Evolutionary conservation across 208 protist genomes (phyloP).

Genomic region (Endotrypanum monterogeii): DNA sequence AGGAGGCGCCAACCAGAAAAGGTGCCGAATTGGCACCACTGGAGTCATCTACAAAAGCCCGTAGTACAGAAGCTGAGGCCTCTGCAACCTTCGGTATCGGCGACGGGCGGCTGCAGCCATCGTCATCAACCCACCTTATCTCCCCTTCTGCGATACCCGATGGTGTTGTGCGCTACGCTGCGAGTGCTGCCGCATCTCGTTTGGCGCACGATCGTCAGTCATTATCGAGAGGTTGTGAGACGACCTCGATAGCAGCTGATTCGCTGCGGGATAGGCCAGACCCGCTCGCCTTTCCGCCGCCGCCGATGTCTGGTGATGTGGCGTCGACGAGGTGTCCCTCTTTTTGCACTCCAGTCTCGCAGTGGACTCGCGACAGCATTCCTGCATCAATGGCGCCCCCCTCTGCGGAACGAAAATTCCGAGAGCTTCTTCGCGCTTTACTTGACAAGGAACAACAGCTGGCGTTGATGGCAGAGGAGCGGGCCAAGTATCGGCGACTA

Average conservation of each 20-base stretch:
- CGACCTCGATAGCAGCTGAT: neutral
- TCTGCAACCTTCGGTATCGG: neutral
- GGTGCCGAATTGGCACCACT: neutral
- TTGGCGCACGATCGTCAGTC: neutral
- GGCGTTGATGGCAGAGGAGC: conserved; percentile 45
- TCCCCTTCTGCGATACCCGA: neutral
- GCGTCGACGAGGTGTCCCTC: neutral
- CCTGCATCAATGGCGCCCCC: neutral
- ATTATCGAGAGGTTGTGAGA: neutral
- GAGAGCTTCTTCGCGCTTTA: conserved; percentile 67
- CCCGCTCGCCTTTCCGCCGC: conserved; percentile 3
- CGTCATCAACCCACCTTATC: neutral
- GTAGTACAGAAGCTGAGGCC: neutral
- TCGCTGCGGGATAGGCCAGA: neutral
- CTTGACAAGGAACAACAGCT: conserved; percentile 78
- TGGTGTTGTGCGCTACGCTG: neutral
- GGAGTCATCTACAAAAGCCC: neutral
- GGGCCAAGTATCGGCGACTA: conserved; percentile 25
- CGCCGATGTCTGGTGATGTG: conserved; percentile 2
- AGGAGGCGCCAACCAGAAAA: neutral
- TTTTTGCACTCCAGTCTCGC: neutral
- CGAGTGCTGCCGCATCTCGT: neutral
- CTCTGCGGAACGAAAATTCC: conserved; percentile 28
- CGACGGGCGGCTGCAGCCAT: neutral
- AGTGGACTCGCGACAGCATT: neutral